Evolutionary conservation across 2,329 filamentous ascomycete species (phyloP).

Genomic region (Tricladium varicosporioides): DNA sequence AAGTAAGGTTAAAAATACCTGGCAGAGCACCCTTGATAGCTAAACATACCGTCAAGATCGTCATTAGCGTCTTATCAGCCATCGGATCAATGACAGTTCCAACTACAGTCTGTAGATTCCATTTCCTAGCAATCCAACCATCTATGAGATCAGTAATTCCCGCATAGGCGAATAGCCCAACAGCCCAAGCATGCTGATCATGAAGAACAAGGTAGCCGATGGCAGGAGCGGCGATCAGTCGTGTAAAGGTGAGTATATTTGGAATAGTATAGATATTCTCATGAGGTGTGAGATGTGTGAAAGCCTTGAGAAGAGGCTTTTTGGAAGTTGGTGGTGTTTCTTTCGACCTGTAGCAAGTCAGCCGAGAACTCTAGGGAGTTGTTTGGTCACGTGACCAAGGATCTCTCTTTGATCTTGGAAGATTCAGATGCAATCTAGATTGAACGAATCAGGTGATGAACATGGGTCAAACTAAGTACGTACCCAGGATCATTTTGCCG

Average conservation of each 20-base stretch:
- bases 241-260: conserved; percentile 86
- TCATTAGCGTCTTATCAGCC: conserved; percentile 97
- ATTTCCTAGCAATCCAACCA: conserved; percentile 87
- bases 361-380: neutral
- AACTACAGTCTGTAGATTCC: conserved; percentile 88
- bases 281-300: conserved; percentile 44
- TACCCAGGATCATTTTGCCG: conserved; percentile 2
- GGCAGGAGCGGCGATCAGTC: conserved; percentile 76
- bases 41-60: conserved; percentile 80
- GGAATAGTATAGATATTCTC: conserved; percentile 98
- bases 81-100: conserved; percentile 94
- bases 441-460: no score
- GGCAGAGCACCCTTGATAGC: conserved; percentile 81
- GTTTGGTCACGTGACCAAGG: neutral
- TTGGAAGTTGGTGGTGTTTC: neutral
- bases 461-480: neutral
- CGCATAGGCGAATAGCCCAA: conserved; percentile 88
- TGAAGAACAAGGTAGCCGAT: conserved; percentile 88
- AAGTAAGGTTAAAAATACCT: conserved; percentile 43
- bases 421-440: no score
- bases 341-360: neutral
- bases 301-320: conserved; percentile 24
- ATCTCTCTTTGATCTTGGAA: neutral
- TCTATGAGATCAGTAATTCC: conserved; percentile 90
- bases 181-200: conserved; percentile 73